Base-by-base conservation (phyloP, 495 filamentous ascomycete genomes). In the Aspergillus sparsus region DNA sequence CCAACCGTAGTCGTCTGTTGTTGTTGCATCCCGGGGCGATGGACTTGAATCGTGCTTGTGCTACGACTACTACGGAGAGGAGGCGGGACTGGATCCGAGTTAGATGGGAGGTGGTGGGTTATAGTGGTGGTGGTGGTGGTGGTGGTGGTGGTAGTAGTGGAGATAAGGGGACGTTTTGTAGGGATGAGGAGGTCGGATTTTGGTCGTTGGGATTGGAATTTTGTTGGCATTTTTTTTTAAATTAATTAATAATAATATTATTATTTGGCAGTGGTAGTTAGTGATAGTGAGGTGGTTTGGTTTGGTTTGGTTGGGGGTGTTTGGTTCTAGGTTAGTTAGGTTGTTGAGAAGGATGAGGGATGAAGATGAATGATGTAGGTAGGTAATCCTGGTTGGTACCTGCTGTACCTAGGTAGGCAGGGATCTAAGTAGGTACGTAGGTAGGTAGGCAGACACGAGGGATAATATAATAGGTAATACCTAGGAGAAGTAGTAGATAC, bases 171-270 rank as follows among this genome's bases (percentile, higher is more conserved):
- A n/a, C 55, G 55, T 41, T 66, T 66, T 34, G 46, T 56, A 2
- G 59, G 59, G 31, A 66, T 62, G n/a, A 60, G 46, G 12, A 66
- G 63, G 37, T 56, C 13, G 32, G 50, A 33, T 44, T 42, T 42
- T 34, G 49, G 33, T 1, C 57, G 53, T 41, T 31, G 37, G 13
- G 53, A 34, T 54, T 56, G 34, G 41, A 57, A 64, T 32, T 27
- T 27, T 27, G 21, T 27, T 27, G 53, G 6, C 61, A 58, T 60
- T 42, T 34, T 11, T 49, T 39, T 50, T 46, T 16, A n/a, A n/a
- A n/a, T 46, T 16, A 1, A 1, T 27, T 27, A 27, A 27, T 27
- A 27, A 27, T 27, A 1, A 27, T 27, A 27, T 27, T 27, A 27
- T 27, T 27, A 27, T 27, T 27, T 1, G 21, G 21, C 3, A 27